A percentile compares a stretch with the other conserved stretches of the same genome.
phyloP scores from a whole-genome alignment of 2,329 filamentous ascomycete genomes.

The Chalara sp. region DNA sequence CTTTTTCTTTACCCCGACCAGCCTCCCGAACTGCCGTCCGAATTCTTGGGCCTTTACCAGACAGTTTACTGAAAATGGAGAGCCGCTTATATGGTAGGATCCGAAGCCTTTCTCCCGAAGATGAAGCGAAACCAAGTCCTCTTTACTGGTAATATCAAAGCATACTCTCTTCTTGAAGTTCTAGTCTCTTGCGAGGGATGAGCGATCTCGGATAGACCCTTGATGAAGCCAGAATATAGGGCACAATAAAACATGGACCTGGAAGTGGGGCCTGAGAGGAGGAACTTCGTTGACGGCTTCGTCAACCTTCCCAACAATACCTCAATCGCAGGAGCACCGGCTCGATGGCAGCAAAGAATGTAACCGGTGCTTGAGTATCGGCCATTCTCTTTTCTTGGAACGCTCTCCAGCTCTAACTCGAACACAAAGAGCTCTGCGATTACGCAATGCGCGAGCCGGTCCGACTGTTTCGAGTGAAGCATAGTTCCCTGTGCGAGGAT shows the following conservation, averaged over 20 bases:
- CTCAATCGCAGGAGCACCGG: conserved; percentile 9
- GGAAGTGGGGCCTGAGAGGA: conserved; percentile 12
- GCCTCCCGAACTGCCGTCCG: conserved; percentile 7
- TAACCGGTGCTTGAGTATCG: conserved; percentile 14
- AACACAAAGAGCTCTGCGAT: conserved; percentile 19
- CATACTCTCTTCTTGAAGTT: conserved; percentile 19
- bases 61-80: conserved; percentile 13
- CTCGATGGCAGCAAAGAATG: conserved; percentile 15
- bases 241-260: no score
- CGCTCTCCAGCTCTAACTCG: conserved; percentile 10
- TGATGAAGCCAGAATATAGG: no score
- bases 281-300: conserved; percentile 15
- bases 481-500: conserved; percentile 8
- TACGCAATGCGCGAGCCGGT: conserved; percentile 13
- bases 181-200: conserved; percentile 12
- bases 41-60: conserved; percentile 8
- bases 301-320: conserved; percentile 11
- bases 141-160: conserved; percentile 11
- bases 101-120: conserved; percentile 10
- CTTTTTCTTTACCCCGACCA: conserved; percentile 10
- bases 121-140: conserved; percentile 9
- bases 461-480: conserved; percentile 12
- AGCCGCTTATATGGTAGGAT: conserved; percentile 12
- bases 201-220: conserved; percentile 13
- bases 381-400: conserved; percentile 12